Percentiles rank a stretch among this genome's conserved stretches.
Evolutionary conservation across 1,284 basidiomycete genomes (phyloP).

Genomic region (Malassezia sympodialis): DNA sequence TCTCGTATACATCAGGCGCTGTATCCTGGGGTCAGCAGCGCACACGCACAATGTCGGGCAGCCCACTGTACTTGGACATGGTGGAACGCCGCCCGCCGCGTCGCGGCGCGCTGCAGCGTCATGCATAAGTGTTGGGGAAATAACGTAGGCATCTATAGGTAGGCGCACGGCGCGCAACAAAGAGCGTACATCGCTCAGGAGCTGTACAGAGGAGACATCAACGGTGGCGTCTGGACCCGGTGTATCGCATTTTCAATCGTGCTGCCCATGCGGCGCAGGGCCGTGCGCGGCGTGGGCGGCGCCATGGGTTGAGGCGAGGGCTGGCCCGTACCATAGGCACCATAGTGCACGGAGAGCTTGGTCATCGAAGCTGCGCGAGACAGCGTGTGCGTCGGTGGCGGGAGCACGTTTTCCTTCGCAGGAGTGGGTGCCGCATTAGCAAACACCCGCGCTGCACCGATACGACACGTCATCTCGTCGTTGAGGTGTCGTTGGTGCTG

Average conservation of each 20-base stretch:
- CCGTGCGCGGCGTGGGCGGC: background rate
- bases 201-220: background rate
- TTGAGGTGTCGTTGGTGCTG: conserved; percentile 13
- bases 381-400: background rate
- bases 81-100: background rate
- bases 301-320: background rate
- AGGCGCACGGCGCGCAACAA: background rate
- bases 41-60: conserved; percentile 20
- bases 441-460: conserved; percentile 13
- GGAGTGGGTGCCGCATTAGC: background rate
- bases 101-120: background rate
- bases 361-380: background rate
- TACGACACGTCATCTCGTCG: conserved; percentile 10
- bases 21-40: conserved; percentile 9
- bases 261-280: background rate
- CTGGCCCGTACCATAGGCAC: background rate
- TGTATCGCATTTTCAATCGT: background rate
- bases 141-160: background rate
- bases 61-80: conserved; percentile 21
- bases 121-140: background rate
- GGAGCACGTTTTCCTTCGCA: conserved; percentile 9
- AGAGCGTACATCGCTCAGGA: background rate
- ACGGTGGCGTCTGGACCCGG: background rate
- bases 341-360: background rate
- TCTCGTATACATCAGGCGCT: conserved; percentile 17